Conservation (phyloP, 441 rosid species). For the Pelargonium cotyledonis region DNA sequence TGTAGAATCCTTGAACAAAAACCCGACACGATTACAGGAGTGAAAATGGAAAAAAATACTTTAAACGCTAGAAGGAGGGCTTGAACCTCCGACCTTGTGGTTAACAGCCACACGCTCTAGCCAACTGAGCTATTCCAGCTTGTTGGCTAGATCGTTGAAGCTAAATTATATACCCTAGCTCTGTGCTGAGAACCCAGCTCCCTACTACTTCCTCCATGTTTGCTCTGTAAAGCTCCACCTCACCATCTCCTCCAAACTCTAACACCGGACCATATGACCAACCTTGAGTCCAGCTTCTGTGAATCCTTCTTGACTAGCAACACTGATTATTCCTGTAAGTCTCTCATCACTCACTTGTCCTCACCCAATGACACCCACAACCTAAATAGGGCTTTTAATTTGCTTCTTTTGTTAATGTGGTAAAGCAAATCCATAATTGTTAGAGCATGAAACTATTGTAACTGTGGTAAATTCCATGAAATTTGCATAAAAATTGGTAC, state of each 20-base stretch:
- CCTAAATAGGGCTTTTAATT: background rate
- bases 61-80: constrained; percentile 67
- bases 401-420: no score
- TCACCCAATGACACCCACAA: background rate
- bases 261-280: background rate
- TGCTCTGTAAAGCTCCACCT: background rate
- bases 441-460: background rate
- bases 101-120: constrained; percentile 98
- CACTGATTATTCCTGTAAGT: background rate
- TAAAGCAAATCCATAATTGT: background rate
- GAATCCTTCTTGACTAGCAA: background rate
- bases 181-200: background rate
- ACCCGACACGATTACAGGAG: no score
- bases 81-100: constrained; percentile 97
- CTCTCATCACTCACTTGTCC: background rate
- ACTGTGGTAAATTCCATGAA: background rate
- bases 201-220: background rate
- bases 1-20: no score
- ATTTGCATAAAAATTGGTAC: background rate
- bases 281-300: background rate
- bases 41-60: no score
- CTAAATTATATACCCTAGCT: no score
- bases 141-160: no score
- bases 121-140: constrained; percentile 92
- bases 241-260: background rate